Base-by-base conservation (phyloP, 805 yeast genomes). In the Candida ovalis region DNA sequence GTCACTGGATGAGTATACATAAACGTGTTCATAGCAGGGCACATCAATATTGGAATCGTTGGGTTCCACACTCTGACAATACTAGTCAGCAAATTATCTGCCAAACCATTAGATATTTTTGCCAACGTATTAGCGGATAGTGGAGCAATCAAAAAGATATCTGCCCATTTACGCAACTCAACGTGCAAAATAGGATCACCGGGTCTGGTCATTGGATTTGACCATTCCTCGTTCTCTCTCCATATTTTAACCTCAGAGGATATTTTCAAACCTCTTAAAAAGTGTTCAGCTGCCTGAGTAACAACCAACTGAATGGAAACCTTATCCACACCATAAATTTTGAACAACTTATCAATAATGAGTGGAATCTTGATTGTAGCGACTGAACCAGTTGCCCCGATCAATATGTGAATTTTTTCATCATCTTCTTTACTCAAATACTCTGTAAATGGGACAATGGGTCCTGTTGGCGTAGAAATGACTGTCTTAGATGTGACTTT, bases 41-140 rank as follows among this genome's bases (percentile, higher is more conserved):
- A 98, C 55, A 90, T 72, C 37, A 92, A 71, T 7, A 92, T 83
- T 2, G 98, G 98, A 54, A 84, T 84, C 43, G 86, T 81, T 0
- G 96, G 86, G 67, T 94, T 91, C 99, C 99, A 92, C 2, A 97
- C 96, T 51, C 99, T 76, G 17, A 94, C 78, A 19, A 91, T 95
- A 61, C 86, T 86, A 4, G 98, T 92, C 48, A 94, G 73, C 55
- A 92, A 71, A 66, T 94, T 94, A 66, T 92, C 98, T 62, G 97
- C 92, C 39, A 92, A 73, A 0, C 99, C 99, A 49, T 88, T 72
- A 0, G 96, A 83, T 45, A 94, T 84, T 61, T 94, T 94, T 13
- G 96, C 84, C 43, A 92, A 71, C 0, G 98, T 86, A 66, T 94
- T 94, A 5, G 98, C 97, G 15, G 96, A 85, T 56, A 92, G 72